phyloP scores from a whole-genome alignment of 441 rosid species.

The Pelargonium fulgidum region DNA sequence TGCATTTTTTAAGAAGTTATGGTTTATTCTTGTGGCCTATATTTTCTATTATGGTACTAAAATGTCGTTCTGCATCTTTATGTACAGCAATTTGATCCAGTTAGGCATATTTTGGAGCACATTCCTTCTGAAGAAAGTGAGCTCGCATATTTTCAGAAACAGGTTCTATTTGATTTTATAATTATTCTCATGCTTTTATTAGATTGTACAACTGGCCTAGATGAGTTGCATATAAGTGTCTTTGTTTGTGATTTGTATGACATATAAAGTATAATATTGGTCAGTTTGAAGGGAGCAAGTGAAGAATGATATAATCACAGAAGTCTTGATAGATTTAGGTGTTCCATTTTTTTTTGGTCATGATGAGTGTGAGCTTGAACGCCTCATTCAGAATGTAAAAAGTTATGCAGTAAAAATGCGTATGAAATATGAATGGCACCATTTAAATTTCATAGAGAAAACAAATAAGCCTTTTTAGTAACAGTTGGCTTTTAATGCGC shows the following conservation, averaged over 20 bases:
- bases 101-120: constrained; percentile 67
- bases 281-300: background rate
- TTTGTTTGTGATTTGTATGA: background rate
- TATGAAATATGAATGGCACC: background rate
- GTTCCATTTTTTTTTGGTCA: background rate
- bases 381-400: background rate
- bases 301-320: background rate
- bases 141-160: constrained; percentile 67
- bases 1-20: background rate
- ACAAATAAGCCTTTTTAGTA: background rate
- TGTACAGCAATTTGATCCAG: constrained; percentile 80
- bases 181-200: constrained; percentile 8
- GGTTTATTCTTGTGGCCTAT: background rate
- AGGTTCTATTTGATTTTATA: constrained; percentile 39
- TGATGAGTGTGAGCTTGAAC: background rate
- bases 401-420: background rate
- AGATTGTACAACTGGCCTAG: background rate
- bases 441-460: background rate
- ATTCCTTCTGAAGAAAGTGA: constrained; percentile 65
- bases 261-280: background rate
- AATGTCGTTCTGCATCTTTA: background rate
- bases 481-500: background rate
- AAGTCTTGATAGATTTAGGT: background rate
- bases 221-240: background rate
- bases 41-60: constrained; percentile 11